These are phyloP conservation scores for Cucumis cinereus DNA, from an alignment of 306 rosid species.

Conservation along the genomic window DNA sequence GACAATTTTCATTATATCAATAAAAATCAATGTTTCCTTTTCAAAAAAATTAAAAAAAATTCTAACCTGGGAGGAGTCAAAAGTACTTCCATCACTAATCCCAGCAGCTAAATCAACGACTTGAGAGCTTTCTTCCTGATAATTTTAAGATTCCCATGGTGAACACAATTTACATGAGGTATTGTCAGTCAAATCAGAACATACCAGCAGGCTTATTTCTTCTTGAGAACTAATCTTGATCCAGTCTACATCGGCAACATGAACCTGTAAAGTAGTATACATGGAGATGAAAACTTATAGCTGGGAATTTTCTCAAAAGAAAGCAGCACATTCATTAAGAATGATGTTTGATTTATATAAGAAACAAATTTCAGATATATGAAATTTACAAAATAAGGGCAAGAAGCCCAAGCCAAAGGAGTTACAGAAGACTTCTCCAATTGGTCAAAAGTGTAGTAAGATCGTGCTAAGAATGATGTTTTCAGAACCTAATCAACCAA, in stretches of 20 bases:
- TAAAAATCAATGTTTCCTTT: too few species aligned
- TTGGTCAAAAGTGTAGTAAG: too few species aligned
- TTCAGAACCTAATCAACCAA: not conserved
- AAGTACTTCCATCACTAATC: constrained; percentile 50
- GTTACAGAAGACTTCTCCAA: too few species aligned
- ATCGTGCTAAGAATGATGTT: not conserved
- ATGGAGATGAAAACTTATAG: not conserved
- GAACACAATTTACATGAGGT: constrained; percentile 9
- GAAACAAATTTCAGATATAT: too few species aligned
- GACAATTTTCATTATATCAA: too few species aligned
- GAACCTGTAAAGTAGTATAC: constrained; percentile 46
- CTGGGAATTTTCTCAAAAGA: not conserved
- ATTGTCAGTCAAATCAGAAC: constrained; percentile 12
- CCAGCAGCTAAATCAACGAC: constrained; percentile 60
- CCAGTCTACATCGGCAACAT: constrained; percentile 91
- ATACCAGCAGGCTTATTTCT: constrained; percentile 72
- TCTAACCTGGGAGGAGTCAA: constrained; percentile 75
- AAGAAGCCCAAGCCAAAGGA: too few species aligned
- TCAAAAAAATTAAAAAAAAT: too few species aligned
- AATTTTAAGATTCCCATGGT: constrained; percentile 15
- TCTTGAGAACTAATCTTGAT: constrained; percentile 54
- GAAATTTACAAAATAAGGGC: too few species aligned
- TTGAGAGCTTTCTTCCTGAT: constrained; percentile 62
- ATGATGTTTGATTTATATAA: not conserved
- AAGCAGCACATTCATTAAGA: not conserved